Conservation (phyloP, 495 filamentous ascomycete species). For the Tetracladium marchalianum region DNA sequence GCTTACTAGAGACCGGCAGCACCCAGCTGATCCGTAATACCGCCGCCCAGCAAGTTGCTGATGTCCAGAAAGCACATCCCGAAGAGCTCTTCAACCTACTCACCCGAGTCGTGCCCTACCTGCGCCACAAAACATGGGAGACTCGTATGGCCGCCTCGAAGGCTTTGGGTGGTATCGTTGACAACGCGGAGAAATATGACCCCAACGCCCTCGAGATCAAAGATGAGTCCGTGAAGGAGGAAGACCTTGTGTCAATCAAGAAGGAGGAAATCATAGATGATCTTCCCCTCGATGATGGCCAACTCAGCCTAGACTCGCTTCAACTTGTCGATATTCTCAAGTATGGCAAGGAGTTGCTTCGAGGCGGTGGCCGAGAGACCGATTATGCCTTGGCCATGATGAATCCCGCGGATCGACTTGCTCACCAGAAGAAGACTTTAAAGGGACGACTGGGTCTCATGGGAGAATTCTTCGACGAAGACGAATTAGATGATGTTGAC, state of each 20-base stretch:
- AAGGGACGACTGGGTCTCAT: constrained; percentile 70
- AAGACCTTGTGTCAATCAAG: constrained; percentile 34
- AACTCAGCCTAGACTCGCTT: constrained; percentile 60
- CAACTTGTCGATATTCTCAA: constrained; percentile 72
- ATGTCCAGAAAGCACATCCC: constrained; percentile 94
- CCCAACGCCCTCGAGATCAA: constrained; percentile 60
- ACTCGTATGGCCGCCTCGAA: constrained; percentile 84
- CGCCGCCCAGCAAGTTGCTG: constrained; percentile 88
- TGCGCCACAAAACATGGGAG: constrained; percentile 91
- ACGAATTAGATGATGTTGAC: constrained; percentile 67
- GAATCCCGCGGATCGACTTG: constrained; percentile 69
- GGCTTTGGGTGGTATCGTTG: constrained; percentile 84
- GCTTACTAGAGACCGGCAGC: constrained; percentile 91
- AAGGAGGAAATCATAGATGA: constrained; percentile 33
- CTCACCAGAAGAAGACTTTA: constrained; percentile 84
- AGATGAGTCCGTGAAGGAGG: constrained; percentile 43
- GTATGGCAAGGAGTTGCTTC: constrained; percentile 70
- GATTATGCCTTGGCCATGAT: constrained; percentile 72
- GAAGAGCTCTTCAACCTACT: constrained; percentile 95
- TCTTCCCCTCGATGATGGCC: constrained; percentile 13
- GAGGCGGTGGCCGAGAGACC: constrained; percentile 74
- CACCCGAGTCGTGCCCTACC: constrained; percentile 89
- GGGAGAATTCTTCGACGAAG: constrained; percentile 60
- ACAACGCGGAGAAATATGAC: constrained; percentile 79
- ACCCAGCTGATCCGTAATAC: constrained; percentile 91